Evolutionary conservation across 257 asterid species (phyloP), one percentile per base, ranked within the genome.

Genomic region (Plectranthus barbatus): DNA sequence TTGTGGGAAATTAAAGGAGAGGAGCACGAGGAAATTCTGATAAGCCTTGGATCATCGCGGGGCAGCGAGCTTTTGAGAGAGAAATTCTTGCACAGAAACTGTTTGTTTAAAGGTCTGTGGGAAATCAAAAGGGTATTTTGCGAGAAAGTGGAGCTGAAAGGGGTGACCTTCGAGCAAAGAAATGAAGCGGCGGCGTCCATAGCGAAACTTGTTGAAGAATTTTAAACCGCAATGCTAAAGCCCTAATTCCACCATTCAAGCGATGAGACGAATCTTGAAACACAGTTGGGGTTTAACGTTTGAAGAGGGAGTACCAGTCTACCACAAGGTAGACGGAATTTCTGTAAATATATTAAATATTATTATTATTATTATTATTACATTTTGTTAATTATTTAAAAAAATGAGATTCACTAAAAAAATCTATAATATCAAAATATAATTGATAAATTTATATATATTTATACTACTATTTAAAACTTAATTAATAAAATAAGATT

Each of bases 71-170:
- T 69, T 62, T 67, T 73, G 19, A 41, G 26, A 19, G 70, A 63
- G 1, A 67, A 23, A 9, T 26, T 24, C 10, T 75, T 85, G 86
- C 79, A 39, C 19, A 59, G 74, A 7, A 73, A 11, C 4, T 67
- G 95, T 74, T 82, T 83, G 95, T 72, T 60, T 19, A 68, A 83
- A 79, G 58, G 95, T 60, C 93, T 62, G 76, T 80, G 6, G 0
- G 91, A 84, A 33, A 47, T 6, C 9, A 39, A 48, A 37, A 39
- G 31, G 24, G 69, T 52, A 6, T 55, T 56, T 6, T 73, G 47
- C 4, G 62, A 56, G 20, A 74, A 63, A 0, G 50, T 14, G 37
- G 67, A 73, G 39, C 42, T 26, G 36, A 79, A 80, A 70, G 87
- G 81, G 5, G 76, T 74, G 17, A 83, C 78, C 80, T 80, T 84